A percentile compares a stretch with the other conserved stretches of the same genome.
phyloP scores from a whole-genome alignment of 768 basidiomycete species.

The Suillus spraguei region DNA sequence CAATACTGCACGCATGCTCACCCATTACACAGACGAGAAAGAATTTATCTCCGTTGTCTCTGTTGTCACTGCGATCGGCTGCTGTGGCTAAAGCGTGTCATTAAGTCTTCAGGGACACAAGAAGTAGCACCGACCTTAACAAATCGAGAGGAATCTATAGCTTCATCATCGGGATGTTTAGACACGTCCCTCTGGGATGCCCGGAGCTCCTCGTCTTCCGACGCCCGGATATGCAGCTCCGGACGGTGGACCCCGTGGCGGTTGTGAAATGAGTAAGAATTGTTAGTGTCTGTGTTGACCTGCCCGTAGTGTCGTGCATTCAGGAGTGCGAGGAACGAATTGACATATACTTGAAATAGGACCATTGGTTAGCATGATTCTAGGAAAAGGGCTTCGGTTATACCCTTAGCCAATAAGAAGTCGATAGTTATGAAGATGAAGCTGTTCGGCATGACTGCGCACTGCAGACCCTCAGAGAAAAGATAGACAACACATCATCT shows the following conservation, averaged over 20 bases:
- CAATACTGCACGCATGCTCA: too few species aligned
- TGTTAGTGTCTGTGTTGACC: not conserved
- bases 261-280: not conserved
- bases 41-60: not conserved
- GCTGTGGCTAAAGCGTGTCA: not conserved
- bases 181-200: not conserved
- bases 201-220: not conserved
- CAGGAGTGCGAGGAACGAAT: conserved; percentile 2
- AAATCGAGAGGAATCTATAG: not conserved
- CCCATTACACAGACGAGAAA: not conserved
- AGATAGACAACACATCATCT: too few species aligned
- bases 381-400: not conserved
- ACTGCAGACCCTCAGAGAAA: too few species aligned
- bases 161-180: not conserved
- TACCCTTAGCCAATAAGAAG: too few species aligned
- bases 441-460: too few species aligned
- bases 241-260: not conserved
- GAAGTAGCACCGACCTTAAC: not conserved
- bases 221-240: not conserved
- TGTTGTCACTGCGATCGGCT: not conserved
- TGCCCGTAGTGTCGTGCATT: not conserved
- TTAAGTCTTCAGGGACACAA: not conserved
- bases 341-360: conserved; percentile 1
- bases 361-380: not conserved
- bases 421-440: too few species aligned